Percentiles rank a stretch among this genome's conserved stretches.
Evolutionary conservation across 225 moss, liverwort and hornwort genomes (phyloP).

Genomic region (Lunularia cruciata): DNA sequence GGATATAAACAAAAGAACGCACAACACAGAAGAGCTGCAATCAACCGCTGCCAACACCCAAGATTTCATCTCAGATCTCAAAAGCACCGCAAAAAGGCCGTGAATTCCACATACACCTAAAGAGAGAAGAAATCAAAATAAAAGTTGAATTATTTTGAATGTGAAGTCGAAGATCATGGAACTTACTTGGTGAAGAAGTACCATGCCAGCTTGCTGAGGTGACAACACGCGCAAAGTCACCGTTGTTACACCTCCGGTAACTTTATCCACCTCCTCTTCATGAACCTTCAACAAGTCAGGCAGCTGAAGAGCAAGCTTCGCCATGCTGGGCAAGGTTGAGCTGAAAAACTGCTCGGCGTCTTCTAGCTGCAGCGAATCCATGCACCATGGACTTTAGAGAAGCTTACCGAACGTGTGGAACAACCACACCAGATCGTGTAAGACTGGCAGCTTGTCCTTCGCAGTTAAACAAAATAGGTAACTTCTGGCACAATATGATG

Average conservation of each 20-base stretch:
- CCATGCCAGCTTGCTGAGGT: slow-evolving; percentile 65
- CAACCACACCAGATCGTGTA: too few species aligned
- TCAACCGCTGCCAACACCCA: slow-evolving; percentile 48
- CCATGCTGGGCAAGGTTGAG: slow-evolving; percentile 61
- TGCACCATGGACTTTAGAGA: too few species aligned
- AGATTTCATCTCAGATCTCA: too few species aligned
- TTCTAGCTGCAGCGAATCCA: slow-evolving; percentile 27
- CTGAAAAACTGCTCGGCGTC: slow-evolving; percentile 62
- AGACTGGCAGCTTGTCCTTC: too few species aligned
- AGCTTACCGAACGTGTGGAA: too few species aligned
- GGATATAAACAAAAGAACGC: slow-evolving; percentile 84
- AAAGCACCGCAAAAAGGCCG: too few species aligned
- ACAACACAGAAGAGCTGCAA: slow-evolving; percentile 79
- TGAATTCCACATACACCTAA: too few species aligned
- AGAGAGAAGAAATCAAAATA: too few species aligned
- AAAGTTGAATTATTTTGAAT: not conserved
- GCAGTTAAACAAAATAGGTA: too few species aligned
- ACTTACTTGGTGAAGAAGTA: slow-evolving; percentile 53
- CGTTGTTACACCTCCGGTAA: slow-evolving; percentile 18
- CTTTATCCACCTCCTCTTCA: slow-evolving; percentile 33
- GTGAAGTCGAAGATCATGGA: not conserved
- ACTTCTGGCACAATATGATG: too few species aligned
- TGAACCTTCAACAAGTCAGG: slow-evolving; percentile 61
- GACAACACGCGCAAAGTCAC: slow-evolving; percentile 55
- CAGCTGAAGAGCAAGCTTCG: slow-evolving; percentile 60